Evolutionary conservation across 768 basidiomycete genomes (phyloP), one percentile per base, ranked within the genome.

Genomic region (Suillus decipiens): DNA sequence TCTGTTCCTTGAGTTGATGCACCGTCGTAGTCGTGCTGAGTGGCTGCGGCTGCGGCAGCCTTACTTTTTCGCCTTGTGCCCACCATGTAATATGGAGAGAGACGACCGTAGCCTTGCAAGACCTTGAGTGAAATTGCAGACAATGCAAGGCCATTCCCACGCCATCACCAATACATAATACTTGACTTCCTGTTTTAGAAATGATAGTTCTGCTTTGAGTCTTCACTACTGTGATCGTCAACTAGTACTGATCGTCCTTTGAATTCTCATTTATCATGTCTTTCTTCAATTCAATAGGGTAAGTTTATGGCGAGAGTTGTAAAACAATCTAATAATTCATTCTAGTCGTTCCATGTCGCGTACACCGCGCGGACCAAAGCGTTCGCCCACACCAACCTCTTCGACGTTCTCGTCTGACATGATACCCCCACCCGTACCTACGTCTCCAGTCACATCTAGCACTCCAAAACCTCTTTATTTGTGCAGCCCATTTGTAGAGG

Each of bases 401-500:
- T 80, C 85, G 6, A 84, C 85, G 14, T 85, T 85, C 64, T 77
- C 82, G 11, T 72, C 77, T 15, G 82, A 84, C 50, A 78, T 79
- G 54, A 76, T 75, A 34, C 72, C 82, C 45, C 78, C 78, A 24
- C 80, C 75, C 37, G 70, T 75, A 8, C 79, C 80, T 2, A 72
- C 79, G 3, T 80, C 82, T 14, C 81, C 82, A 7, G 63, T 69
- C 22, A 66, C 59, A 51, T 53, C 66, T 19, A 42, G 45, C 5
- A 60, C 65, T 3, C 65, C 69, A 24, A 93, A 92, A 67, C 90
- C 92, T 1, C 79, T 98, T 19, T 97, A 96, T 72, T 84, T 98
- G 12, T 96, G 91, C 75, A 91, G 92, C 60, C 96, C 96, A 3
- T 99, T 99, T 75, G 93, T 92, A 61, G 95, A 96, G 69, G 90